Base-by-base conservation (phyloP, 108 stramenopile species). In the Nitzschia sp. region DNA sequence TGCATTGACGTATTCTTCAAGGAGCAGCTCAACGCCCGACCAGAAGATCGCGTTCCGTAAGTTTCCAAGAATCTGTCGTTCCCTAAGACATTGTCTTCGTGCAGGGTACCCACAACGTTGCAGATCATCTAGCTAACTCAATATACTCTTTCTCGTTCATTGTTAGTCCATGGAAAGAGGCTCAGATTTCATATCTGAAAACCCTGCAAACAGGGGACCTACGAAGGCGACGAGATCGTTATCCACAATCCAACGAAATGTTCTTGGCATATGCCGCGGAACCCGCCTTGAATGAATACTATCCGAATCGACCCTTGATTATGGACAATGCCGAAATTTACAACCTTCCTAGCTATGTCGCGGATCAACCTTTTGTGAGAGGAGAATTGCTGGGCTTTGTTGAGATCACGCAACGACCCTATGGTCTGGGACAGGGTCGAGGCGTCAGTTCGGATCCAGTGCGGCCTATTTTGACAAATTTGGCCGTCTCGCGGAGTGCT, bases 1-100 rank as follows among this genome's bases (percentile, higher is more conserved):
- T 86, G 85, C 45, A 82, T 90, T 30, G 80, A 80, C 62, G 89
- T 90, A 17, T 90, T 90, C 75, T 90, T 90, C 72, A 83, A 90
- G 57, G 81, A 80, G 26, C 57, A 78, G 32, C 52, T 62, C 45
- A 55, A 33, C 31, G 58, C 53, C 1, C 41, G 58, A 32, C 45
- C 36, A 38, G 56, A 45, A 46, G 45, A 33, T 65, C 32, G 23
- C 8, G 17, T 65, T 27, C 8, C 56, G 52, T 58, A 69, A 66
- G 73, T 73, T n/a, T n/a, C n/a, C n/a, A n/a, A n/a, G n/a, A n/a
- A n/a, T n/a, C n/a, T n/a, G n/a, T n/a, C n/a, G n/a, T n/a, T n/a
- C n/a, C n/a, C n/a, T n/a, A n/a, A n/a, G n/a, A n/a, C n/a, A n/a
- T n/a, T n/a, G n/a, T n/a, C n/a, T n/a, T n/a, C n/a, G n/a, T n/a